Evolutionary conservation across 768 basidiomycete species (phyloP), one percentile per base, ranked within the genome.

Genomic region (Nevesoporus exiguus): DNA sequence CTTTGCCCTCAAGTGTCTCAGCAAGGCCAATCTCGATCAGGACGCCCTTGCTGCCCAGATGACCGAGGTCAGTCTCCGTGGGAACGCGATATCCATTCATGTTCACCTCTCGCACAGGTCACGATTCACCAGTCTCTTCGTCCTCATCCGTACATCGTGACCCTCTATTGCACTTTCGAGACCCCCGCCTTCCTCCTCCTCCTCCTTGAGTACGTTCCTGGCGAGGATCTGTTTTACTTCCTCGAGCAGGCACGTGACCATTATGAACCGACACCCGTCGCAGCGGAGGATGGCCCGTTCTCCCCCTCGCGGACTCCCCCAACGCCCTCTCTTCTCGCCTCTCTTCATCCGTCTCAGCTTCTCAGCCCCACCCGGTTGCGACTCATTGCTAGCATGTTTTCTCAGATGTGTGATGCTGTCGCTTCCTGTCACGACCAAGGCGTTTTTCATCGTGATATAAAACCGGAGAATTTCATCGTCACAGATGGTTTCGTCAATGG

Each of bases 341-440:
- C 85, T 58, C 81, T 85, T 63, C 85, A 82, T 67, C 90, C 84
- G 42, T 78, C 82, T 29, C 87, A 93, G 59, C 77, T 97, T 30
- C 86, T 99, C 50, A 91, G 90, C 25, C 83, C 84, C 52, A 88
- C 87, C 37, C 88, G 96, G 54, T 82, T 99, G 27, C 88, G 90
- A 15, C 83, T 99, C 61, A 93, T 99, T 65, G 85, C 94, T 3
- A 88, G 90, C 68, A 99, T 99, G 96, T 98, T 99, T 72, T 77
- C 84, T 19, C 97, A 98, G 74, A 99, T 99, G 96, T 98, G 96
- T 68, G 92, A 95, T 59, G 95, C 96, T 41, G 95, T 99, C 13
- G 91, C 92, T 3, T 84, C 88, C 7, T 98, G 96, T 73, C 96
- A 99, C 68, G 86, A 86, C 17, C 84, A 87, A 57, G 86, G 86